A percentile compares a stretch with the other conserved stretches of the same genome.
Evolutionary conservation across 106 monocot species (phyloP).

Genomic region (Cymbidium sinense): DNA sequence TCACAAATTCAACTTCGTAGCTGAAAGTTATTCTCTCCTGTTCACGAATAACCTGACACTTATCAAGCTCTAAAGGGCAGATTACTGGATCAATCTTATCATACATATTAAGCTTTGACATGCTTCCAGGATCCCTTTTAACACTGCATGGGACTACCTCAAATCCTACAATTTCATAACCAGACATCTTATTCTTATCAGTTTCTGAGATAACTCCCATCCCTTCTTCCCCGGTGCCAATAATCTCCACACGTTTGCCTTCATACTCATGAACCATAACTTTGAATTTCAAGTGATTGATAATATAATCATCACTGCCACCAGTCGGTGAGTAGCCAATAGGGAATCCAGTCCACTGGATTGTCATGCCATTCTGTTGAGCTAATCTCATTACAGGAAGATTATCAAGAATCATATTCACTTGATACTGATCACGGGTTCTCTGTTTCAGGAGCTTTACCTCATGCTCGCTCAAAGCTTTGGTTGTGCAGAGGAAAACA

Average conservation of each 20-base stretch:
- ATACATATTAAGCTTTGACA: slow-evolving; percentile 28
- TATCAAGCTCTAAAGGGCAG: slow-evolving; percentile 23
- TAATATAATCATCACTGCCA: slow-evolving; percentile 1
- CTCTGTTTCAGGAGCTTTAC: slow-evolving; percentile 9
- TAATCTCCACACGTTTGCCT: slow-evolving; percentile 2
- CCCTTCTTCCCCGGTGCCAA: slow-evolving; percentile 11
- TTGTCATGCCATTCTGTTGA: not conserved
- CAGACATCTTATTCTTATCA: slow-evolving; percentile 19
- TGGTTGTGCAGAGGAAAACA: slow-evolving; percentile 28
- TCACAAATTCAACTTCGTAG: slow-evolving; percentile 25
- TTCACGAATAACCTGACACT: slow-evolving; percentile 20
- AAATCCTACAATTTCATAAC: slow-evolving; percentile 24
- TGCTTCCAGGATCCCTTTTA: slow-evolving; percentile 7
- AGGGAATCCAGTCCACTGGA: slow-evolving; percentile 9
- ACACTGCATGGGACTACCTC: slow-evolving; percentile 35
- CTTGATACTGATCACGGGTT: slow-evolving; percentile 7
- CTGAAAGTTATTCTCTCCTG: slow-evolving; percentile 22
- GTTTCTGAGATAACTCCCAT: slow-evolving; percentile 8
- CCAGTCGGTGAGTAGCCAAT: slow-evolving; percentile 3
- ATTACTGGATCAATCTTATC: slow-evolving; percentile 17
- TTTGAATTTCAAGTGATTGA: slow-evolving; percentile 6
- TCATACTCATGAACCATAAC: slow-evolving; percentile 9
- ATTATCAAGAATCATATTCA: slow-evolving; percentile 11
- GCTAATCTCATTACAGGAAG: slow-evolving; percentile 6
- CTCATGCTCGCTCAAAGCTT: slow-evolving; percentile 7